Conservation (phyloP, 1,284 basidiomycete genomes). For the Leccinum cinnamomeum region DNA sequence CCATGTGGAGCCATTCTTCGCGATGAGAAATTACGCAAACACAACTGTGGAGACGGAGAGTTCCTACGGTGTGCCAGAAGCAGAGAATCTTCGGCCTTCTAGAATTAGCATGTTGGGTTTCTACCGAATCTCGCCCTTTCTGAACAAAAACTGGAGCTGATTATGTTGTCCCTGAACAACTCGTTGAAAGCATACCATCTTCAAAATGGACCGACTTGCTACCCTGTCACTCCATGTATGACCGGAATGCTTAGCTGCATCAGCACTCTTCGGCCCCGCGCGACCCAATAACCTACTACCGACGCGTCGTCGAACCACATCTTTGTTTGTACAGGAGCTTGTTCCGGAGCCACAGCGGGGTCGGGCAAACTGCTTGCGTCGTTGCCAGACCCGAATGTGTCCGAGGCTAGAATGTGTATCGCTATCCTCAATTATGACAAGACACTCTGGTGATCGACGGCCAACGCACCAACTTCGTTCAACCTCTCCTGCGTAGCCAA, state of each 20-base stretch:
- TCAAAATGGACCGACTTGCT: neutral
- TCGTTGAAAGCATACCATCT: slow-evolving; percentile 2
- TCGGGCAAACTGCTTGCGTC: slow-evolving; percentile 16
- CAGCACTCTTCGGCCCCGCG: slow-evolving; percentile 49
- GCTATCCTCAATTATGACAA: neutral
- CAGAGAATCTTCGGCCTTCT: neutral
- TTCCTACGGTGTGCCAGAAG: neutral
- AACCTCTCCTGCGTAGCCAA: slow-evolving; percentile 32
- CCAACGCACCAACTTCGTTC: neutral
- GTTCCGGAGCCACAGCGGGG: slow-evolving; percentile 2
- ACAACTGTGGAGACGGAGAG: neutral
- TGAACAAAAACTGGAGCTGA: neutral
- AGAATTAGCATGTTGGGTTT: neutral
- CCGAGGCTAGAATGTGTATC: neutral
- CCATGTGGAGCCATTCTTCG: neutral
- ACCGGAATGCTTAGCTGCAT: slow-evolving; percentile 49
- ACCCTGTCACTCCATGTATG: slow-evolving; percentile 39
- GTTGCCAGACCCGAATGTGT: slow-evolving; percentile 11
- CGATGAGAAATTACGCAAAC: neutral
- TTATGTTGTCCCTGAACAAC: neutral
- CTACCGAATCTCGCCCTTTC: neutral
- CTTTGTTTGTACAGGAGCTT: slow-evolving; percentile 7
- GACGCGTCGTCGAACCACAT: slow-evolving; percentile 59
- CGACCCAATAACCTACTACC: slow-evolving; percentile 51
- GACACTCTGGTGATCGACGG: neutral